Conservation (phyloP, 352 stramenopile genomes). For the Globisporangium splendens region DNA sequence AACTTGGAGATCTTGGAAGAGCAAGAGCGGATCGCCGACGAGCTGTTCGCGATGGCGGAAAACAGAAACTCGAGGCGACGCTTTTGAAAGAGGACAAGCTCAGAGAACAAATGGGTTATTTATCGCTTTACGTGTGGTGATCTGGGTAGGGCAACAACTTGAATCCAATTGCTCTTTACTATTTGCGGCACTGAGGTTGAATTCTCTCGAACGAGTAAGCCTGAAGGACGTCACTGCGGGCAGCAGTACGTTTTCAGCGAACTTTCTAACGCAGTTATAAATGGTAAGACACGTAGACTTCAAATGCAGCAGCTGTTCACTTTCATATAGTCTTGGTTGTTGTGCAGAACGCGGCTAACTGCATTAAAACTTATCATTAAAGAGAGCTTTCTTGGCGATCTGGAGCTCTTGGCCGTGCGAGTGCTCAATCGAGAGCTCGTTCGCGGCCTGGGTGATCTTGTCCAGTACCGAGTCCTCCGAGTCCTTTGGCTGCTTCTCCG, state of each 20-base stretch:
- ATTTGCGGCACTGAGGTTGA: not conserved
- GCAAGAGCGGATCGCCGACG: slow-evolving; percentile 81
- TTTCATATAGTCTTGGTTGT: slow-evolving; percentile 3
- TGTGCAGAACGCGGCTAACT: not conserved
- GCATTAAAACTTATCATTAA: slow-evolving; percentile 74
- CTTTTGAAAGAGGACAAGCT: slow-evolving; percentile 28
- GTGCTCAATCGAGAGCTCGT: slow-evolving; percentile 85
- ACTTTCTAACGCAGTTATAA: not conserved
- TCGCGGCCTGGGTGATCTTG: slow-evolving; percentile 83
- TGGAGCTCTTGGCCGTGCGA: slow-evolving; percentile 79
- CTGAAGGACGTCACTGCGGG: not conserved
- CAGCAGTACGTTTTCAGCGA: not conserved
- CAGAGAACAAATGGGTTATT: slow-evolving; percentile 2
- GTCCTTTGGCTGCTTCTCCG: slow-evolving; percentile 78
- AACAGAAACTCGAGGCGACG: slow-evolving; percentile 42
- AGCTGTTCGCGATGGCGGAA: slow-evolving; percentile 80
- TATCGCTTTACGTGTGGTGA: slow-evolving; percentile 1
- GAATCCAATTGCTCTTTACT: not conserved
- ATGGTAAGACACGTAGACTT: not conserved
- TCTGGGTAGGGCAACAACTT: not conserved
- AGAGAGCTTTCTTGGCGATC: slow-evolving; percentile 79
- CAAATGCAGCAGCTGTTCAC: not conserved
- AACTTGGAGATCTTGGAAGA: slow-evolving; percentile 69
- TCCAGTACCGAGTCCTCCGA: slow-evolving; percentile 77
- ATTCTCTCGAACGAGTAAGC: too few relatives aligned